phyloP scores from a whole-genome alignment of 805 yeast species.

The Hyphopichia homilentoma region DNA sequence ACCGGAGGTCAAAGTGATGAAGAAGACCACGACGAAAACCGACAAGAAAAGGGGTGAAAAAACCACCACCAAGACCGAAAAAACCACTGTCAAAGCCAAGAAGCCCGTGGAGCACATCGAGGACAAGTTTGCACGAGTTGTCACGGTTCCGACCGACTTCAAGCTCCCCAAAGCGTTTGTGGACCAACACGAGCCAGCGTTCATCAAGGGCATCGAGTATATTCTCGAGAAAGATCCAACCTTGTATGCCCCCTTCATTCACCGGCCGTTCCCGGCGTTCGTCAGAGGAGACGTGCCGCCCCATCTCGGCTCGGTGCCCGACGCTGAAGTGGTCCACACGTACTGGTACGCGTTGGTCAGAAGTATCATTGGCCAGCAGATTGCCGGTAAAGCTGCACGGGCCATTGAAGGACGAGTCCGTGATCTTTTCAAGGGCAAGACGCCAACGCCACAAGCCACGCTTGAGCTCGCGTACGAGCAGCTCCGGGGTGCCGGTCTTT shows the following conservation, averaged over 20 bases:
- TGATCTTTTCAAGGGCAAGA: conserved; percentile 23
- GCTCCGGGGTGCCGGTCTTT: conserved; percentile 64
- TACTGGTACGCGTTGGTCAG: conserved; percentile 37
- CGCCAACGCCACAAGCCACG: conserved; percentile 54
- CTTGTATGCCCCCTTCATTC: conserved; percentile 29
- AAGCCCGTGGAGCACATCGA: conserved; percentile 9
- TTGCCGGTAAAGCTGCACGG: conserved; percentile 76
- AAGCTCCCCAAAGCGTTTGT: conserved; percentile 26
- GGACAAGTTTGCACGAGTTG: conserved; percentile 12
- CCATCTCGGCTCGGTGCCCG: conserved; percentile 4
- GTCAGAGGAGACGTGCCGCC: conserved; percentile 3
- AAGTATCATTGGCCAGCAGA: conserved; percentile 65
- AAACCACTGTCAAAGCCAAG: not conserved
- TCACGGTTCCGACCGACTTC: conserved; percentile 11
- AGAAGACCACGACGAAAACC: no score
- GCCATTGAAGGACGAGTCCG: conserved; percentile 53
- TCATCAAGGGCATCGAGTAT: conserved; percentile 28
- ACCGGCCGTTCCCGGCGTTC: conserved; percentile 24
- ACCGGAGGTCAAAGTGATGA: not conserved
- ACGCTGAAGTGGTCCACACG: conserved; percentile 16
- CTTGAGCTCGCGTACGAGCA: conserved; percentile 38
- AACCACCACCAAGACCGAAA: conserved; percentile 3
- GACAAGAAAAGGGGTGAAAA: no score
- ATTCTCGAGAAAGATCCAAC: conserved; percentile 28
- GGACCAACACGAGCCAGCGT: conserved; percentile 27